Percentiles rank a stretch among this genome's conserved stretches.
Evolutionary conservation across 257 asterid genomes (phyloP).

Genomic region (Solanum microdontum): DNA sequence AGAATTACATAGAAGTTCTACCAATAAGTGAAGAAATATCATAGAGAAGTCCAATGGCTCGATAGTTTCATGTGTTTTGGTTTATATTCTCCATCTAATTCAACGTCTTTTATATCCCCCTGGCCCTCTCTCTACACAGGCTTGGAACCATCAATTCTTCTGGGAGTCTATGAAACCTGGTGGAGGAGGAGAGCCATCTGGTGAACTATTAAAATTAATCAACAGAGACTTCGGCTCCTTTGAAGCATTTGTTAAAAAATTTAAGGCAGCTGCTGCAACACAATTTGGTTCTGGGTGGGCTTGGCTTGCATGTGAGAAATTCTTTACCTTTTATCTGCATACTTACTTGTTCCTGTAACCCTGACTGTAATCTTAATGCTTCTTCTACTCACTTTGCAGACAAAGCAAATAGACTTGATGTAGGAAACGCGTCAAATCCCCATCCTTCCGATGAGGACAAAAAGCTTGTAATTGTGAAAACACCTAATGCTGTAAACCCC

Average conservation of each 20-base stretch:
- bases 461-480: constrained; percentile 77
- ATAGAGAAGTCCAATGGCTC: background rate
- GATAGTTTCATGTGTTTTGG: background rate
- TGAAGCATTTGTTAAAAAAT: constrained; percentile 55
- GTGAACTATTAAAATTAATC: constrained; percentile 56
- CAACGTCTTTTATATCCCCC: background rate
- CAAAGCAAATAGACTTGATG: constrained; percentile 72
- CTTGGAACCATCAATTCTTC: constrained; percentile 90
- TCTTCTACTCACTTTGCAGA: constrained; percentile 24
- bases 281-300: constrained; percentile 99
- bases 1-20: background rate
- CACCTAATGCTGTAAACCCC: constrained; percentile 94
- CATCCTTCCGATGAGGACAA: constrained; percentile 73
- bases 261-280: constrained; percentile 82
- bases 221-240: constrained; percentile 89
- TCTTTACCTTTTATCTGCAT: background rate
- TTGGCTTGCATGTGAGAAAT: constrained; percentile 89
- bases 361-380: background rate
- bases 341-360: background rate
- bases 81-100: background rate
- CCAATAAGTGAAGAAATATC: background rate
- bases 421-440: constrained; percentile 76
- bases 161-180: constrained; percentile 96
- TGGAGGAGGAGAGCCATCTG: constrained; percentile 88
- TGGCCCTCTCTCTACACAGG: constrained; percentile 24